Evolutionary conservation across 306 rosid genomes (phyloP).

Genomic region (Senna tora): DNA sequence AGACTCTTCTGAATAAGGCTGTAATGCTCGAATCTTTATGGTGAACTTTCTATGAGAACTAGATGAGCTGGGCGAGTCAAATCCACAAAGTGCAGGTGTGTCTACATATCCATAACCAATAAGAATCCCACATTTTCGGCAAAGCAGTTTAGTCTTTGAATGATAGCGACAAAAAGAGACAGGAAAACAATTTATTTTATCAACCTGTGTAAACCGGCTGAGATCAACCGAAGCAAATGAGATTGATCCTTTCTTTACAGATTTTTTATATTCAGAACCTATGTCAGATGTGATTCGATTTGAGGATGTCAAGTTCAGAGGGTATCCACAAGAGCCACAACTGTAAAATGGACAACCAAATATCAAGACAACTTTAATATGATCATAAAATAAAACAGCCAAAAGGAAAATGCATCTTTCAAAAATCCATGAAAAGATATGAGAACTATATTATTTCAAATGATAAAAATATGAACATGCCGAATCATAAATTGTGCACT

Average conservation of each 20-base stretch:
- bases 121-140: constrained; percentile 64
- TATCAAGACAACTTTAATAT: constrained; percentile 25
- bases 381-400: constrained; percentile 16
- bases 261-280: constrained; percentile 57
- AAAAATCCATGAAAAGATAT: constrained; percentile 18
- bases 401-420: neutral
- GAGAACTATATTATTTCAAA: neutral
- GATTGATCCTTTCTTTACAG: constrained; percentile 58
- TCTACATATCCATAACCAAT: constrained; percentile 65
- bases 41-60: constrained; percentile 51
- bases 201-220: constrained; percentile 72
- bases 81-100: constrained; percentile 56
- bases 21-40: constrained; percentile 55
- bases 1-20: constrained; percentile 60
- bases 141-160: constrained; percentile 61
- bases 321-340: constrained; percentile 75
- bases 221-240: constrained; percentile 61
- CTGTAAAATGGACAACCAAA: constrained; percentile 45
- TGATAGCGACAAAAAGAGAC: constrained; percentile 47
- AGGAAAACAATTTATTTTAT: constrained; percentile 60
- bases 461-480: constrained; percentile 8
- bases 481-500: neutral
- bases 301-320: constrained; percentile 61
- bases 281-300: constrained; percentile 63
- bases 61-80: constrained; percentile 54